A percentile compares a stretch with the other conserved stretches of the same genome.
phyloP scores from a whole-genome alignment of 306 rosid genomes.

The Begonia loranthoides region DNA sequence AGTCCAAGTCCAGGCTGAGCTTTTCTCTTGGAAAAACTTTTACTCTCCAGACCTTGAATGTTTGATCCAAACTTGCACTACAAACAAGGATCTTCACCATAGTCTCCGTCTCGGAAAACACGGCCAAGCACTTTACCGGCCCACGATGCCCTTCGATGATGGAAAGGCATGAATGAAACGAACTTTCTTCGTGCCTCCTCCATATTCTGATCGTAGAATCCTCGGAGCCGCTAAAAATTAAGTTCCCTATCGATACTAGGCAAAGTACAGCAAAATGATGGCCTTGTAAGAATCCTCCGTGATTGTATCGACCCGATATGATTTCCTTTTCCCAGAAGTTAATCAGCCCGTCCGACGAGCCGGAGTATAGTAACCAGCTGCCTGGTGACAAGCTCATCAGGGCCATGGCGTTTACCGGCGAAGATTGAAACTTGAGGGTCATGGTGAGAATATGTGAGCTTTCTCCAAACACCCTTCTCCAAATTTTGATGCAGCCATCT shows the following conservation, averaged over 20 bases:
- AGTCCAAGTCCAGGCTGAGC: conserved; percentile 7
- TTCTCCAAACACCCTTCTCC: conserved; percentile 48
- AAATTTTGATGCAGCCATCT: conserved; percentile 39
- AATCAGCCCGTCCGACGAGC: conserved; percentile 36
- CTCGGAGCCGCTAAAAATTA: conserved; percentile 34
- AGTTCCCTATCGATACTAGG: conserved; percentile 25
- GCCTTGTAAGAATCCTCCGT: conserved; percentile 42
- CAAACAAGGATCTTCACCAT: conserved; percentile 29
- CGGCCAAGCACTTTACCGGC: conserved; percentile 43
- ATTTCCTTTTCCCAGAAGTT: conserved; percentile 45
- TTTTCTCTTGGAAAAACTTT: conserved; percentile 27
- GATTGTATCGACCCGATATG: conserved; percentile 32
- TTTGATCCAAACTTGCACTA: conserved; percentile 50
- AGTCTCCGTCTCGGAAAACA: conserved; percentile 24
- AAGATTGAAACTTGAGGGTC: conserved; percentile 35
- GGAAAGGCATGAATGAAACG: conserved; percentile 29
- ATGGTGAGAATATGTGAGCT: conserved; percentile 41
- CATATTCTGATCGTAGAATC: conserved; percentile 38
- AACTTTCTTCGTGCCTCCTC: conserved; percentile 41
- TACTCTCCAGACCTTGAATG: conserved; percentile 43
- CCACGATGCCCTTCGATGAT: conserved; percentile 43
- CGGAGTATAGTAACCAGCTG: conserved; percentile 28
- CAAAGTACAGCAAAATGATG: conserved; percentile 39
- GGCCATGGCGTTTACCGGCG: conserved; percentile 31
- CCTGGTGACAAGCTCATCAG: conserved; percentile 15